Percentiles rank a stretch among this genome's conserved stretches.
These are phyloP conservation scores for Rhodomyrtus psidioides DNA, from an alignment of 441 rosid species.

Conservation along the genomic window DNA sequence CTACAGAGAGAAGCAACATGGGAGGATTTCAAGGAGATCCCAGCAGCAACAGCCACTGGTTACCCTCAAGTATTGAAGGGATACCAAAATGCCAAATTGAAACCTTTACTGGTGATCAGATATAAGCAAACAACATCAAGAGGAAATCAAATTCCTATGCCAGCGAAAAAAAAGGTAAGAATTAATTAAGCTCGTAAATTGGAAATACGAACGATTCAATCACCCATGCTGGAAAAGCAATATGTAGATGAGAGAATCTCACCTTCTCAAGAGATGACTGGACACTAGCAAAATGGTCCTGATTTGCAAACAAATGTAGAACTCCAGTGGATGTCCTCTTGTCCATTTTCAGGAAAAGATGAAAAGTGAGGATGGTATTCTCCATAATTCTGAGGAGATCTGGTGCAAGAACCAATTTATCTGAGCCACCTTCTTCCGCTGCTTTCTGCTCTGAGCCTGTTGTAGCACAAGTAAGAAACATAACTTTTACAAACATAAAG, in stretches of 20 bases:
- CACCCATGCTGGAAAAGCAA: background rate
- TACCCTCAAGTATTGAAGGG: background rate
- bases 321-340: slow-evolving; percentile 48
- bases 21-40: background rate
- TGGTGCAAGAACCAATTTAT: slow-evolving; percentile 41
- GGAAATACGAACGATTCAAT: background rate
- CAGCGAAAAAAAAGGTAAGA: background rate
- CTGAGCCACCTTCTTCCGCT: slow-evolving; percentile 46
- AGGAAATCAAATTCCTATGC: background rate
- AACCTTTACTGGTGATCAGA: background rate
- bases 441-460: slow-evolving; percentile 56
- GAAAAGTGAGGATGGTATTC: slow-evolving; percentile 57
- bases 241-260: background rate
- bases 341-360: slow-evolving; percentile 72
- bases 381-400: slow-evolving; percentile 66
- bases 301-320: slow-evolving; percentile 61
- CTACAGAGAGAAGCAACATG: background rate
- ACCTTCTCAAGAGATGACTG: slow-evolving; percentile 80
- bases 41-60: background rate
- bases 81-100: background rate
- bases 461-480: background rate
- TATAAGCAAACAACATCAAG: background rate
- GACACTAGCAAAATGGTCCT: slow-evolving; percentile 52
- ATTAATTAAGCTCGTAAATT: background rate
- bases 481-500: background rate